Percentiles rank a stretch among this genome's conserved stretches.
These are phyloP conservation scores for Fusarium sp. DNA, from an alignment of 2,329 filamentous ascomycete species.

Conservation along the genomic window DNA sequence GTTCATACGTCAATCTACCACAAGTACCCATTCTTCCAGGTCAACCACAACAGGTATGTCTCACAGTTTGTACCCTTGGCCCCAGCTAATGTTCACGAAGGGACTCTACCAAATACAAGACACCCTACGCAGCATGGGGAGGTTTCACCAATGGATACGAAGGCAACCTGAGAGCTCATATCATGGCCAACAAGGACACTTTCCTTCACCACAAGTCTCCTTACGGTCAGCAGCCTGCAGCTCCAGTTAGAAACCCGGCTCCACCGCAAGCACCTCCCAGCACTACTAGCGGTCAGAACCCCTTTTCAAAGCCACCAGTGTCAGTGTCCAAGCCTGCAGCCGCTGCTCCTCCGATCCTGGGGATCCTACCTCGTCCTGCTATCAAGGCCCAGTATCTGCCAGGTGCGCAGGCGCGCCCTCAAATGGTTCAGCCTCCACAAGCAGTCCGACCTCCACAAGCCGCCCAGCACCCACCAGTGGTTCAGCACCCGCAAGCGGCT, in stretches of 20 bases:
- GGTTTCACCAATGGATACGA: conserved; percentile 74
- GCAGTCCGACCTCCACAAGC: neutral
- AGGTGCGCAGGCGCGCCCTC: conserved; percentile 12
- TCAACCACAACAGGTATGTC: conserved; percentile 68
- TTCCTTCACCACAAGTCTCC: conserved; percentile 31
- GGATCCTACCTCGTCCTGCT: conserved; percentile 26
- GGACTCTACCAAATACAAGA: conserved; percentile 68
- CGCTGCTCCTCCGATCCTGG: neutral
- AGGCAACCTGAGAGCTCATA: conserved; percentile 60
- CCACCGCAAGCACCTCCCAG: neutral
- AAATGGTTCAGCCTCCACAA: neutral
- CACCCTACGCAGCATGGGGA: conserved; percentile 67
- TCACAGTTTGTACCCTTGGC: neutral
- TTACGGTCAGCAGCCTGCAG: neutral
- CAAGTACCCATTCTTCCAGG: conserved; percentile 70
- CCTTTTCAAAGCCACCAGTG: conserved; percentile 18
- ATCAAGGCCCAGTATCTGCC: conserved; percentile 40
- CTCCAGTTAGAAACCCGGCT: neutral
- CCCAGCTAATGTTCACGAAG: conserved; percentile 49
- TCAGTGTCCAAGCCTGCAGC: neutral
- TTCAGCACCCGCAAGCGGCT: neutral
- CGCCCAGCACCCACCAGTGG: neutral
- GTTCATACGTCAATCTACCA: conserved; percentile 59
- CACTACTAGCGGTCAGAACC: conserved; percentile 5
- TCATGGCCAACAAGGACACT: conserved; percentile 52